Evolutionary conservation across 2,329 filamentous ascomycete species (phyloP), one percentile per base, ranked within the genome.

Genomic region (Aspergillus quadricinctus): DNA sequence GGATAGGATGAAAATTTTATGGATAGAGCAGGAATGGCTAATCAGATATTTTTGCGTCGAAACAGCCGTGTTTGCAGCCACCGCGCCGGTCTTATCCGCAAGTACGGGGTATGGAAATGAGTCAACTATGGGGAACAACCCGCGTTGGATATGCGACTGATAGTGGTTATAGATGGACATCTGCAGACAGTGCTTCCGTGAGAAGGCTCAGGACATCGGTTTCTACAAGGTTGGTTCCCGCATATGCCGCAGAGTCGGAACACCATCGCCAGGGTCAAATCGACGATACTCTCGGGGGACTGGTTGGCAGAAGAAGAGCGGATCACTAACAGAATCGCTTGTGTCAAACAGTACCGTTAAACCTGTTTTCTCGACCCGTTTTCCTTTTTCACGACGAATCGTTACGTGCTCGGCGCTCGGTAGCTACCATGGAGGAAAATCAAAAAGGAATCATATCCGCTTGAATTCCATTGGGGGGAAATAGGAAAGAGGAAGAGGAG

Each of bases 41-140:
- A 69, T 72, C 61, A 71, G 61, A 60, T 59, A 62, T 55, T 54
- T 55, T 54, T 56, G 56, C 52, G 50, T 58, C 54, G 52, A 58
- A 49, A 57, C 54, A 90, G 87, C 84, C 88, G 87, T 75, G 87
- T 89, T 77, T 90, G 87, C 90, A 91, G 92, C 77, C 93, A 99
- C 89, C 88, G 86, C 77, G 93, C 94, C 75, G 94, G 94, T 95
- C 88, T 99, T 71, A 96, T 99, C 87, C 92, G 94, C 85, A 99
- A 99, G 85, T 99, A 99, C 84, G 93, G 94, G 75, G 72, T 75
- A 72, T 69, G 71, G 57, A 63, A 54, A 65, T 8, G 5, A 46
- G 23, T 4, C 21, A 21, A 19, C 9, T 23, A 40, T 54, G 27
- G 41, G 28, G 25, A 35, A 48, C n/a, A 6, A 19, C 25, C 21